These are phyloP conservation scores for Halenospora varia DNA, from an alignment of 495 filamentous ascomycete species.

Conservation along the genomic window DNA sequence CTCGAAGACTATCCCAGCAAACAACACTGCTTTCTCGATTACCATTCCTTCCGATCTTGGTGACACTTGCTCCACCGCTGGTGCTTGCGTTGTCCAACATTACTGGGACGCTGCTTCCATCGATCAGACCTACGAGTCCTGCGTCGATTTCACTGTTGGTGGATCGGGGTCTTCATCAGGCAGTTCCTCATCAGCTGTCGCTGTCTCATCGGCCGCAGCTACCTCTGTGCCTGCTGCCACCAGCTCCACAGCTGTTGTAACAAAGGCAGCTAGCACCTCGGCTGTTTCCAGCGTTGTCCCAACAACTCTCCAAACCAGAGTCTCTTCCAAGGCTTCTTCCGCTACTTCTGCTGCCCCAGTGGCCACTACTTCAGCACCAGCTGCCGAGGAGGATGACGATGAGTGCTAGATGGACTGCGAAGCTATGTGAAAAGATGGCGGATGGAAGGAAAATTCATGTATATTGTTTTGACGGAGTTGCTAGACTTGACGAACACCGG, in stretches of 20 bases:
- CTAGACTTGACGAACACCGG: neutral
- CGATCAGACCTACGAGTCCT: slow-evolving; percentile 70
- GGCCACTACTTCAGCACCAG: neutral
- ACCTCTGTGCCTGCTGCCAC: slow-evolving; percentile 9
- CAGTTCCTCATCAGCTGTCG: slow-evolving; percentile 26
- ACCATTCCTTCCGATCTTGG: slow-evolving; percentile 59
- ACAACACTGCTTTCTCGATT: slow-evolving; percentile 60
- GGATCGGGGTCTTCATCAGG: neutral
- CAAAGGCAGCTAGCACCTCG: slow-evolving; percentile 5
- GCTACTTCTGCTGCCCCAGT: neutral
- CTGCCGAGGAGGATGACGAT: slow-evolving; percentile 9
- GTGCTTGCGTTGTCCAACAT: slow-evolving; percentile 64
- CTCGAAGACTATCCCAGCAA: slow-evolving; percentile 42
- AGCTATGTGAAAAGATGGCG: neutral
- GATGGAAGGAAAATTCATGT: neutral
- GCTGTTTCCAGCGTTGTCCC: slow-evolving; percentile 6
- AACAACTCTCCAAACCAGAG: slow-evolving; percentile 11
- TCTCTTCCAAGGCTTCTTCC: neutral
- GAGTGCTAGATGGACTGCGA: neutral
- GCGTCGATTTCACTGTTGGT: slow-evolving; percentile 61
- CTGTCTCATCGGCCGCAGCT: slow-evolving; percentile 12
- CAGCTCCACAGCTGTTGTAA: slow-evolving; percentile 7
- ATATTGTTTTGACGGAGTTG: neutral
- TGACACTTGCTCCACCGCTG: slow-evolving; percentile 54
- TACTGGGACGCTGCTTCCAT: slow-evolving; percentile 65